Evolutionary conservation across 140 eudicot species (phyloP).

Genomic region (Bidens hawaiensis): DNA sequence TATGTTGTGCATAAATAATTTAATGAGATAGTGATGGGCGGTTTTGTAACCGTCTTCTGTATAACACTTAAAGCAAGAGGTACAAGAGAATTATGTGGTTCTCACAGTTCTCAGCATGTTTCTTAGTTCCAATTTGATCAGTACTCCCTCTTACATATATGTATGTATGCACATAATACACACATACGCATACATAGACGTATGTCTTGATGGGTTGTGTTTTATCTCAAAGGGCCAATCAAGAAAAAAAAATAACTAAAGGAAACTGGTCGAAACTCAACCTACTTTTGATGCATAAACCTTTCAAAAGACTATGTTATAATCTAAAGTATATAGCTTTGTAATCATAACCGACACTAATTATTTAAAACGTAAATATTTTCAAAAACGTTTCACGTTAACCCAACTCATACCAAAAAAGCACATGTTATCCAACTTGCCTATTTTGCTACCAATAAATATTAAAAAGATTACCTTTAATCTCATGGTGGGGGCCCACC

Average conservation of each 20-base stretch:
- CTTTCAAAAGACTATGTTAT: not conserved
- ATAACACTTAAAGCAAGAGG: too few species aligned
- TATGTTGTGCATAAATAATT: too few species aligned
- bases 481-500: constrained; percentile 97
- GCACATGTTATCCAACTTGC: not conserved
- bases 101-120: too few species aligned
- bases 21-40: too few species aligned
- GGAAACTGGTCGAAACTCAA: not conserved
- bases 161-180: too few species aligned
- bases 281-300: not conserved
- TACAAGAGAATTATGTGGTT: too few species aligned
- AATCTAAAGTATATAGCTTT: not conserved
- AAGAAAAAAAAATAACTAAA: not conserved
- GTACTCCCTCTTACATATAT: too few species aligned
- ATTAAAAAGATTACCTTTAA: constrained; percentile 52
- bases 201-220: not conserved
- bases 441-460: not conserved
- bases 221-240: not conserved
- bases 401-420: not conserved
- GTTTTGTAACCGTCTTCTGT: too few species aligned
- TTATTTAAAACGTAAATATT: not conserved
- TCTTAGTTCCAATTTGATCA: too few species aligned
- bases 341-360: not conserved
- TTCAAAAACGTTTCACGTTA: not conserved
- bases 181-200: not conserved